Percentiles rank a stretch among this genome's conserved stretches.
phyloP scores from a whole-genome alignment of 345 rosid species.

The Aquilaria sinensis region DNA sequence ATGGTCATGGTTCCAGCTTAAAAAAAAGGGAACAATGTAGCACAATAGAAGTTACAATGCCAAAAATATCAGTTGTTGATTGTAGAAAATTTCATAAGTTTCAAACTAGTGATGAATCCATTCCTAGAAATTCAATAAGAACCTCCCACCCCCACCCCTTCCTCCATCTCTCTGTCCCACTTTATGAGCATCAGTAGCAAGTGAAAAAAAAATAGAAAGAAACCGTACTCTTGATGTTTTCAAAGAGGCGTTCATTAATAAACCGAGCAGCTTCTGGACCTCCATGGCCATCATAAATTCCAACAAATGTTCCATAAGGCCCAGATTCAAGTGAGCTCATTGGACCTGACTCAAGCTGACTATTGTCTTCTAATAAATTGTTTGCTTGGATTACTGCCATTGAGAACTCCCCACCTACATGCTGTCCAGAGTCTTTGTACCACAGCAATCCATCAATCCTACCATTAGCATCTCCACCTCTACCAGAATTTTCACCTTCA shows the following conservation, averaged over 20 bases:
- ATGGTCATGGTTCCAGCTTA: not conserved
- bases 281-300: slow-evolving; percentile 99
- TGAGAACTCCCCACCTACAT: slow-evolving; percentile 72
- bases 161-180: too few species aligned
- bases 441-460: slow-evolving; percentile 75
- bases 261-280: slow-evolving; percentile 94
- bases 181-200: not conserved
- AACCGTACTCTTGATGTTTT: slow-evolving; percentile 60
- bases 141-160: too few species aligned
- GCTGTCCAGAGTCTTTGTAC: slow-evolving; percentile 78
- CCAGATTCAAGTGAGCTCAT: slow-evolving; percentile 66
- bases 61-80: too few species aligned
- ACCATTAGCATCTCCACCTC: slow-evolving; percentile 51
- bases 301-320: slow-evolving; percentile 90
- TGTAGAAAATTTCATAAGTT: too few species aligned
- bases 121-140: too few species aligned
- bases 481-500: slow-evolving; percentile 61
- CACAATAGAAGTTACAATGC: not conserved
- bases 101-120: too few species aligned
- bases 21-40: not conserved
- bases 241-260: slow-evolving; percentile 65
- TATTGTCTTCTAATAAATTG: slow-evolving; percentile 64
- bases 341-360: slow-evolving; percentile 95
- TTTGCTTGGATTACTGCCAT: slow-evolving; percentile 98
- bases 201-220: slow-evolving; percentile 11